These are phyloP conservation scores for Macrocybe sp. DNA, from an alignment of 1,284 basidiomycete genomes.

Conservation along the genomic window DNA sequence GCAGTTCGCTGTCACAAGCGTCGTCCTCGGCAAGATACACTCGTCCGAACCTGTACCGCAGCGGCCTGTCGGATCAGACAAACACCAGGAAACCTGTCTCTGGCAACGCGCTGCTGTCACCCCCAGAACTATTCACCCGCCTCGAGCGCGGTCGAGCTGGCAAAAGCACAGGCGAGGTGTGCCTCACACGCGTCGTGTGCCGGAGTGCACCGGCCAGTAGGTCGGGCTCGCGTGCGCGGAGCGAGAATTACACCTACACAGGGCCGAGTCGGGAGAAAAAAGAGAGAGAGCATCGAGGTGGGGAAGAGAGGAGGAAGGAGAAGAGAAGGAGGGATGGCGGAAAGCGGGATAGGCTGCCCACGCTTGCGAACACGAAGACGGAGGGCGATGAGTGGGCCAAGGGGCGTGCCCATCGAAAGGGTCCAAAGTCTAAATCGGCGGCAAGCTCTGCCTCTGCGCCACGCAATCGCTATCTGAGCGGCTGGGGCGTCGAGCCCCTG, in stretches of 20 bases:
- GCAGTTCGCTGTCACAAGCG: conserved; percentile 32
- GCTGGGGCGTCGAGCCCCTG: conserved; percentile 18
- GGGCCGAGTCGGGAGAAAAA: conserved; percentile 10
- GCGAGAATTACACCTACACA: conserved; percentile 4
- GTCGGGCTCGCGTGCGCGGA: conserved; percentile 33
- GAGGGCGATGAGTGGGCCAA: conserved; percentile 20
- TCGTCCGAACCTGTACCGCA: conserved; percentile 15
- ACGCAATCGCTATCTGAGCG: conserved; percentile 14
- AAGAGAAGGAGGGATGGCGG: conserved; percentile 7
- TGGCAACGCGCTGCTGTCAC: conserved; percentile 16
- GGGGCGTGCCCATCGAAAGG: conserved; percentile 2
- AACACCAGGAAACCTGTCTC: conserved; percentile 17
- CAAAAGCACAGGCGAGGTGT: conserved; percentile 41
- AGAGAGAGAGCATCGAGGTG: conserved; percentile 11
- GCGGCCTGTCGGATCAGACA: conserved; percentile 34
- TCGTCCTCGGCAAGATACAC: conserved; percentile 14
- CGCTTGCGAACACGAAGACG: conserved; percentile 21
- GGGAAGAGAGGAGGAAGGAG: conserved; percentile 11
- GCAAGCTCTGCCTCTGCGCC: too few relatives aligned
- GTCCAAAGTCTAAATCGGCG: not conserved
- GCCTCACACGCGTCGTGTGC: conserved; percentile 52
- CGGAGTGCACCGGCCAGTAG: conserved; percentile 57
- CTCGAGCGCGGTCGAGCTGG: conserved; percentile 34
- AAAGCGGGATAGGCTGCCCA: conserved; percentile 17
- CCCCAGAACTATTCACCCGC: conserved; percentile 36